Conservation (phyloP, 2,329 filamentous ascomycete genomes). For the Fusarium sp. region DNA sequence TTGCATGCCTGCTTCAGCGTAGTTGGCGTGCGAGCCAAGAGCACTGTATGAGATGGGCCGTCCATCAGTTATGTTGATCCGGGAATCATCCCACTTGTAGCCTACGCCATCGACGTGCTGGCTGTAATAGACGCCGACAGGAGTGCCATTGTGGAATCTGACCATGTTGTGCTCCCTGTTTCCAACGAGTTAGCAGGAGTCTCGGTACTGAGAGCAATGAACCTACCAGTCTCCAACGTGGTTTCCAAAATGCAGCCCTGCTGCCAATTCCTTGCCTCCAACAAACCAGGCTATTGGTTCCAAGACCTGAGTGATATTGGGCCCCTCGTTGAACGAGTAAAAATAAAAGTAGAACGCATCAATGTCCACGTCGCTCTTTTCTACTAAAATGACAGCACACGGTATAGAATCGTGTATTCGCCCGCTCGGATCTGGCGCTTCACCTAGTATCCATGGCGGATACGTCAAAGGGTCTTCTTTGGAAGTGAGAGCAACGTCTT, state of each 20-base stretch:
- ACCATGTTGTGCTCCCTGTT: constrained; percentile 47
- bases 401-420: constrained; percentile 46
- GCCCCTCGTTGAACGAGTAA: constrained; percentile 51
- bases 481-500: constrained; percentile 43
- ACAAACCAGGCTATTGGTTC: constrained; percentile 47
- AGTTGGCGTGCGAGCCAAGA: constrained; percentile 54
- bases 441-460: constrained; percentile 49
- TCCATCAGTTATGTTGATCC: constrained; percentile 42
- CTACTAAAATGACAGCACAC: constrained; percentile 50
- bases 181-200: constrained; percentile 2
- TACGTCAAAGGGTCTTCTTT: constrained; percentile 46
- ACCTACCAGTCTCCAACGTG: constrained; percentile 50
- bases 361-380: constrained; percentile 44
- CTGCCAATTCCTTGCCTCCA: constrained; percentile 3
- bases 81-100: constrained; percentile 48
- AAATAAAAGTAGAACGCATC: constrained; percentile 55
- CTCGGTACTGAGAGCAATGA: fast-evolving
- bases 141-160: constrained; percentile 46
- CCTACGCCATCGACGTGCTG: constrained; percentile 46
- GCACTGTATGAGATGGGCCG: constrained; percentile 54
- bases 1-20: constrained; percentile 47
- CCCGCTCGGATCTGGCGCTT: constrained; percentile 41
- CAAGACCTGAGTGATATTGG: constrained; percentile 51
- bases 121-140: constrained; percentile 48
- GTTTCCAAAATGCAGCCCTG: constrained; percentile 49